Percentiles rank a stretch among this genome's conserved stretches.
These are phyloP conservation scores for Chenopodium album DNA, from an alignment of 148 eudicot species.

Conservation along the genomic window DNA sequence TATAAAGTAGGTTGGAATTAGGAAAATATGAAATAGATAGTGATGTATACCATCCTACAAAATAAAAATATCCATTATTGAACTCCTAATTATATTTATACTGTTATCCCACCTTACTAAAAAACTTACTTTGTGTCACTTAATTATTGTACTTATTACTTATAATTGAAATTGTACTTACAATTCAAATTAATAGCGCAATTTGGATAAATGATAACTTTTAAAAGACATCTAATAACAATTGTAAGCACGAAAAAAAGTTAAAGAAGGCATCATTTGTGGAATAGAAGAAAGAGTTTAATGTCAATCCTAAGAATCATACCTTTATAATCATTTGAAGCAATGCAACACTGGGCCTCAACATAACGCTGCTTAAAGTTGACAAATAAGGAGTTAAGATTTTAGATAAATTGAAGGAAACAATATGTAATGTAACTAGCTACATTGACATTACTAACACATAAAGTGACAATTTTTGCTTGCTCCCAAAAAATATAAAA, in stretches of 20 bases:
- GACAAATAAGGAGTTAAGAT: constrained; percentile 18
- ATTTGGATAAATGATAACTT: neutral
- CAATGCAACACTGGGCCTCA: constrained; percentile 92
- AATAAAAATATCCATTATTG: too few species aligned
- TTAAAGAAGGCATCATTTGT: neutral
- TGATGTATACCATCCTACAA: neutral
- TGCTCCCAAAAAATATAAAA: constrained; percentile 1
- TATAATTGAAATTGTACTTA: too few species aligned
- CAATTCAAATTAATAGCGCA: neutral
- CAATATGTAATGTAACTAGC: neutral
- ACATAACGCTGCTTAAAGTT: constrained; percentile 74
- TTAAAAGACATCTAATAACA: neutral
- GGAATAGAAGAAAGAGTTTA: neutral
- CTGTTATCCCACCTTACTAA: too few species aligned
- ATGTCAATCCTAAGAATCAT: neutral
- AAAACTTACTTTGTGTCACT: neutral
- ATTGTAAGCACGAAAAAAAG: neutral
- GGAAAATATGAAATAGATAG: neutral
- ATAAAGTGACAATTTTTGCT: neutral
- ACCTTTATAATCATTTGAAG: constrained; percentile 96
- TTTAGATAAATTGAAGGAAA: neutral
- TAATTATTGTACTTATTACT: neutral
- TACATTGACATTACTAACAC: neutral
- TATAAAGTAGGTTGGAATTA: too few species aligned
- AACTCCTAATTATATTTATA: too few species aligned